Conservation (phyloP, 1,139 yeast species). For the Sugiyamaella japonica region DNA sequence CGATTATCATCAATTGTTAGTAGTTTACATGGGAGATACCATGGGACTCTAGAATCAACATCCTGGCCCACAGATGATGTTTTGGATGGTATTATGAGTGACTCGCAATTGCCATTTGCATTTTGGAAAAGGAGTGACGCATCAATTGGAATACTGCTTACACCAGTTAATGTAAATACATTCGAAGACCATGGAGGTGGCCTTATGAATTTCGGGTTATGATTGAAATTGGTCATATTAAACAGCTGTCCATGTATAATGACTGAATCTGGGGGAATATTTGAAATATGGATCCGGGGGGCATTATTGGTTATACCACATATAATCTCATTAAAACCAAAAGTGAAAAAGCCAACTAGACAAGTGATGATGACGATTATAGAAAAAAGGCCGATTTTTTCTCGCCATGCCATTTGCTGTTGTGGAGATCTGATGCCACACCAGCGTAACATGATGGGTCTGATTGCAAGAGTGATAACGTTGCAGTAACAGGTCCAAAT, state of each 20-base stretch:
- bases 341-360: slow-evolving; percentile 73
- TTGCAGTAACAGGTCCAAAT: slow-evolving; percentile 79
- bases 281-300: slow-evolving; percentile 54
- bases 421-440: slow-evolving; percentile 70
- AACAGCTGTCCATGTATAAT: slow-evolving; percentile 78
- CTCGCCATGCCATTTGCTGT: slow-evolving; percentile 91
- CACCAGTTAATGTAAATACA: slow-evolving; percentile 11
- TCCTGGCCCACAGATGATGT: slow-evolving; percentile 44
- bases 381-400: slow-evolving; percentile 75
- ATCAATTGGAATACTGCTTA: slow-evolving; percentile 43
- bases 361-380: slow-evolving; percentile 68
- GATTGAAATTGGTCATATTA: slow-evolving; percentile 49
- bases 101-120: slow-evolving; percentile 82
- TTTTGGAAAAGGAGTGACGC: slow-evolving; percentile 81
- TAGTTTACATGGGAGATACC: slow-evolving; percentile 85
- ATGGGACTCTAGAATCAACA: slow-evolving; percentile 60
- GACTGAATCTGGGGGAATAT: slow-evolving; percentile 57
- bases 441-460: slow-evolving; percentile 65
- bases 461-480: slow-evolving; percentile 81
- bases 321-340: slow-evolving; percentile 79
- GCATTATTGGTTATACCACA: slow-evolving; percentile 48
- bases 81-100: slow-evolving; percentile 61
- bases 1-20: slow-evolving; percentile 46
- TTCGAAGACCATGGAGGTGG: slow-evolving; percentile 16
- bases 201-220: slow-evolving; percentile 10